Evolutionary conservation across 306 rosid species (phyloP).

Genomic region (Acacia crassicarpa): DNA sequence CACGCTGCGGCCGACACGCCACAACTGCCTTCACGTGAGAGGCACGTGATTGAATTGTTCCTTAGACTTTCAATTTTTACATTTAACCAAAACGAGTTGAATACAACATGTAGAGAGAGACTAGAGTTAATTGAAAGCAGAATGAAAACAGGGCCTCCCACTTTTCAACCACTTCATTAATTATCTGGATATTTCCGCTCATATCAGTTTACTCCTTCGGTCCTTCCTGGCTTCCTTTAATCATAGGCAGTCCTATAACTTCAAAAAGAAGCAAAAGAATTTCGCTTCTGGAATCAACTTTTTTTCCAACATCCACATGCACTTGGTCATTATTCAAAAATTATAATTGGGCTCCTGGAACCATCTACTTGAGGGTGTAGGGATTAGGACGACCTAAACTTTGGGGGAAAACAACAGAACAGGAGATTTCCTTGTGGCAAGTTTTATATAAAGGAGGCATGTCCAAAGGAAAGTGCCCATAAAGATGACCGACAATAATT

Average conservation of each 20-base stretch:
- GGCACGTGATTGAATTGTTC: conserved; percentile 65
- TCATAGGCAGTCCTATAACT: conserved; percentile 29
- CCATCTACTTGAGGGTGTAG: conserved; percentile 13
- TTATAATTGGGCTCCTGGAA: conserved; percentile 21
- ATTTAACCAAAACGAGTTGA: neutral
- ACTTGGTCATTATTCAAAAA: conserved; percentile 11
- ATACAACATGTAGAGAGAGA: neutral
- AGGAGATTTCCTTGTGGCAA: neutral
- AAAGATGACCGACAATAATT: conserved; percentile 27
- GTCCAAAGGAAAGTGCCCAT: conserved; percentile 20
- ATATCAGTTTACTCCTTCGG: conserved; percentile 5
- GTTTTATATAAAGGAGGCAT: neutral
- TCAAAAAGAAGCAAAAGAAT: conserved; percentile 37
- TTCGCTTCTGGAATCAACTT: conserved; percentile 38
- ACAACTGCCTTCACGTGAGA: conserved; percentile 63
- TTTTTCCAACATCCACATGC: conserved; percentile 17
- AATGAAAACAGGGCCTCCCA: neutral
- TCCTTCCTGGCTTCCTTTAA: neutral
- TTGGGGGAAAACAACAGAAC: neutral
- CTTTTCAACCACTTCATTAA: conserved; percentile 9
- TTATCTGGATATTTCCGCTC: conserved; percentile 14
- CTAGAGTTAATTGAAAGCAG: neutral
- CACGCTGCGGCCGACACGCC: conserved; percentile 52
- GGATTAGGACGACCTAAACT: neutral
- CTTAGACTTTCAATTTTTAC: too few species aligned